Evolutionary conservation across 2,329 filamentous ascomycete genomes (phyloP).

Genomic region (Helminthosporium solani): DNA sequence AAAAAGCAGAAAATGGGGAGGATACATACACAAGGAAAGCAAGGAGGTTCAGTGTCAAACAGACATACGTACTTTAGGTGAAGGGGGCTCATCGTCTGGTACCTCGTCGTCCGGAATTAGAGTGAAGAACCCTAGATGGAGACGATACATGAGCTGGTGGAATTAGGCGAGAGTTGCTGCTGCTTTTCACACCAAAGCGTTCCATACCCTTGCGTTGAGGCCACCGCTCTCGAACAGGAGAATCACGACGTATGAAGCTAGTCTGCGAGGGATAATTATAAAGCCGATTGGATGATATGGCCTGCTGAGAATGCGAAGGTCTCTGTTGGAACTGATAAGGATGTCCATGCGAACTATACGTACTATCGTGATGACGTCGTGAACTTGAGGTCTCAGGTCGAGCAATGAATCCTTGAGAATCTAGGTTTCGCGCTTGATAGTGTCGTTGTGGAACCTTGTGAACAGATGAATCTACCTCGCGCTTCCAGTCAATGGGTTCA

Average conservation of each 20-base stretch:
- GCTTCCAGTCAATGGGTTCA: constrained; percentile 12
- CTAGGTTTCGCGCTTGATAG: constrained; percentile 10
- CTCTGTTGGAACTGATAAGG: constrained; percentile 6
- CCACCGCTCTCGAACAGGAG: constrained; percentile 9
- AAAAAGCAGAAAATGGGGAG: not conserved
- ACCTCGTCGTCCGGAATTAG: constrained; percentile 19
- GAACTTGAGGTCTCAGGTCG: constrained; percentile 9
- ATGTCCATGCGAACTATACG: constrained; percentile 8
- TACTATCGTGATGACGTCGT: constrained; percentile 8
- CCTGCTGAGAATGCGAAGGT: constrained; percentile 4
- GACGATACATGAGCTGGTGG: constrained; percentile 1
- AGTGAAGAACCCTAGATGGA: constrained; percentile 7
- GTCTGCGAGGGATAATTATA: constrained; percentile 7
- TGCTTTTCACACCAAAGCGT: constrained; percentile 27
- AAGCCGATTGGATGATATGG: constrained; percentile 7
- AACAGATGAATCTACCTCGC: constrained; percentile 1
- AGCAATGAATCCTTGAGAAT: constrained; percentile 16
- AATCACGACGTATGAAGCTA: constrained; percentile 11
- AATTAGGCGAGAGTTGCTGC: constrained; percentile 11
- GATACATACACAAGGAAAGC: not conserved
- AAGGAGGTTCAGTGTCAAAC: not conserved
- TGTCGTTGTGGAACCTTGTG: constrained; percentile 3
- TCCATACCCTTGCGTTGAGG: constrained; percentile 19
- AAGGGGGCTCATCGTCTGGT: constrained; percentile 18
- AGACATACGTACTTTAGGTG: not conserved